Percentiles rank a stretch among this genome's conserved stretches.
Evolutionary conservation across 2,329 filamentous ascomycete genomes (phyloP).

Genomic region (Fusarium clavum): DNA sequence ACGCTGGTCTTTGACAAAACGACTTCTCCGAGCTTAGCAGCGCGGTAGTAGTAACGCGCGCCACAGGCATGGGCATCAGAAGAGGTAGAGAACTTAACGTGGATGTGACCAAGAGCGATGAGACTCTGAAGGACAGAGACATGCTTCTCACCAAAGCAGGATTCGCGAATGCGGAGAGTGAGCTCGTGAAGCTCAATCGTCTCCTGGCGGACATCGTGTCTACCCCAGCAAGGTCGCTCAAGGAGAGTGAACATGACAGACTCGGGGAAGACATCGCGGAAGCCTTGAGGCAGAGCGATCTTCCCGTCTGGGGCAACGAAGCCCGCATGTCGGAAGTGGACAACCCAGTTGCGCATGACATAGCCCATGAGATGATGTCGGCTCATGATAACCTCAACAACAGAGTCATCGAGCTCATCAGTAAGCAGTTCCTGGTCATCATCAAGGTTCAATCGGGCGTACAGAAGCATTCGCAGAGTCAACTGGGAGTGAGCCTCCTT

Average conservation of each 20-base stretch:
- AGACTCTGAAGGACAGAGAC: slow-evolving; percentile 52
- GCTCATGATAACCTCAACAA: slow-evolving; percentile 44
- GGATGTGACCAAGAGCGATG: slow-evolving; percentile 52
- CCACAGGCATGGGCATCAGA: slow-evolving; percentile 40
- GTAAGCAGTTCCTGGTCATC: slow-evolving; percentile 40
- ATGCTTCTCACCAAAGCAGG: slow-evolving; percentile 53
- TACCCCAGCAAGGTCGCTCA: slow-evolving; percentile 50
- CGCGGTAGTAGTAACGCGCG: slow-evolving; percentile 53
- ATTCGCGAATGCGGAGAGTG: slow-evolving; percentile 51
- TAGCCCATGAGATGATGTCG: slow-evolving; percentile 51
- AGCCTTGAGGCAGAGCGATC: slow-evolving; percentile 48
- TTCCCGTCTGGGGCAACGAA: slow-evolving; percentile 46
- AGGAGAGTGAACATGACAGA: slow-evolving; percentile 53
- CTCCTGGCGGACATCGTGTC: slow-evolving; percentile 36
- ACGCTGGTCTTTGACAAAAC: slow-evolving; percentile 50
- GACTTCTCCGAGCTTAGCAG: slow-evolving; percentile 48
- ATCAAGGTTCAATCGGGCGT: slow-evolving; percentile 48
- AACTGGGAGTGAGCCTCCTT: slow-evolving; percentile 52
- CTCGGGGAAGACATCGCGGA: slow-evolving; percentile 52
- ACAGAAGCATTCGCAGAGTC: slow-evolving; percentile 51
- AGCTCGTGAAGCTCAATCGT: slow-evolving; percentile 49
- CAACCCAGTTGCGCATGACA: slow-evolving; percentile 52
- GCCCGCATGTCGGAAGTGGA: slow-evolving; percentile 52
- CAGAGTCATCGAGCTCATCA: slow-evolving; percentile 37
- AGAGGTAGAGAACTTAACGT: slow-evolving; percentile 38